These are phyloP conservation scores for Talinum fruticosum DNA, from an alignment of 148 eudicot species.

Conservation along the genomic window DNA sequence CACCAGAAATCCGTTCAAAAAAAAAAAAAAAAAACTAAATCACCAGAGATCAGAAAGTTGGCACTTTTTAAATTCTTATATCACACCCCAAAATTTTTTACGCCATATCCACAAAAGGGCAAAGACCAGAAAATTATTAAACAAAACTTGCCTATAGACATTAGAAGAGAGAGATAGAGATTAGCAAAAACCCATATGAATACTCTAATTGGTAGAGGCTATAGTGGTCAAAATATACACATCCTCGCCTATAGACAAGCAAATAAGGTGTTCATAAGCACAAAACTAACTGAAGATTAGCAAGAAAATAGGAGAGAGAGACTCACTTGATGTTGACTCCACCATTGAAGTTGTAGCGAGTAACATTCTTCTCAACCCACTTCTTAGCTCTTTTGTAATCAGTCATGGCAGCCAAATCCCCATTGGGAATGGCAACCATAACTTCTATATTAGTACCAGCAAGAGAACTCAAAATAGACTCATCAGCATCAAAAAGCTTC, in stretches of 20 bases:
- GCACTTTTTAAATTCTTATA: too few relatives aligned
- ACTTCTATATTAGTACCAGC: conserved; percentile 72
- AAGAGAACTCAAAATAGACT: conserved; percentile 51
- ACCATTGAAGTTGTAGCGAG: conserved; percentile 59
- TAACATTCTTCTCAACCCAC: conserved; percentile 67
- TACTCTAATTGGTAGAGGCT: not conserved
- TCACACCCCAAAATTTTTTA: too few relatives aligned
- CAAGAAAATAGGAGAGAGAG: not conserved
- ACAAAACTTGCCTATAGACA: too few relatives aligned
- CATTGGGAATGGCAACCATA: conserved; percentile 87
- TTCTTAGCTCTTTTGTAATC: conserved; percentile 51
- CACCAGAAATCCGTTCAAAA: too few relatives aligned
- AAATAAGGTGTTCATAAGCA: not conserved
- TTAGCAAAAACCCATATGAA: too few relatives aligned
- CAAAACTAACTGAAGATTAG: not conserved
- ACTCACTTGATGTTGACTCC: conserved; percentile 85
- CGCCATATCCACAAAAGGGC: too few relatives aligned
- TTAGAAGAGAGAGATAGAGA: too few relatives aligned
- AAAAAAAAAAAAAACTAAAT: not conserved
- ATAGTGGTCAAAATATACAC: not conserved
- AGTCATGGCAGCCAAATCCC: conserved; percentile 50
- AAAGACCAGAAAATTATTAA: too few relatives aligned
- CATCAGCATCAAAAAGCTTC: conserved; percentile 79
- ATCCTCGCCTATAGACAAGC: not conserved
- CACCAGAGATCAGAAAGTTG: too few relatives aligned